phyloP scores from a whole-genome alignment of 345 rosid species.

The Lagerstroemia speciosa region DNA sequence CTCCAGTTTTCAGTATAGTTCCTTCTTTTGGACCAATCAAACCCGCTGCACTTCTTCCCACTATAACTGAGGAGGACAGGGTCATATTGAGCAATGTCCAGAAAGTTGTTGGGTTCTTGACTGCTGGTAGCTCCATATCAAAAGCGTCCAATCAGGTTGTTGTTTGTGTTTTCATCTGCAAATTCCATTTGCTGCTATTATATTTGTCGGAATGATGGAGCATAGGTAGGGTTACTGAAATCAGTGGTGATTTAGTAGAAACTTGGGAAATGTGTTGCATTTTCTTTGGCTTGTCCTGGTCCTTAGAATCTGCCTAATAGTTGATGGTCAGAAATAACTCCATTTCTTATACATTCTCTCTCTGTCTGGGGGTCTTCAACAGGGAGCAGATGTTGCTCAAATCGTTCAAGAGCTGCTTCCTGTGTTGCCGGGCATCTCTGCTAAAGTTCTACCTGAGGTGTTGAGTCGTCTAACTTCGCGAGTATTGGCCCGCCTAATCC shows the following conservation, averaged over 20 bases:
- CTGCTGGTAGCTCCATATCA: conserved; percentile 57
- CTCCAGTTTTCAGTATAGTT: conserved; percentile 76
- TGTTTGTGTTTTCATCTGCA: neutral
- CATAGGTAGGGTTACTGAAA: neutral
- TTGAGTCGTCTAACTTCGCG: conserved; percentile 67
- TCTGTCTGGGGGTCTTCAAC: conserved; percentile 7
- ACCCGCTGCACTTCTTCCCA: conserved; percentile 68
- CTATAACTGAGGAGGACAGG: conserved; percentile 76
- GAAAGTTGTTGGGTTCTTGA: conserved; percentile 67
- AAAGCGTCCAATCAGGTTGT: conserved; percentile 20
- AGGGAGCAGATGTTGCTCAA: conserved; percentile 47
- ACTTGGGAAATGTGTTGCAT: neutral
- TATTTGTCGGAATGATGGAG: neutral
- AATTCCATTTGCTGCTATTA: neutral
- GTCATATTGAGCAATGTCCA: conserved; percentile 64
- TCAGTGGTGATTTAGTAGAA: neutral
- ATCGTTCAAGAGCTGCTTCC: conserved; percentile 62
- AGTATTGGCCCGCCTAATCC: conserved; percentile 59
- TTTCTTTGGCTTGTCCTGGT: neutral
- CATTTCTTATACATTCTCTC: neutral
- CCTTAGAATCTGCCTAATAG: neutral
- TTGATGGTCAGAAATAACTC: neutral
- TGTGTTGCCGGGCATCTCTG: conserved; percentile 73
- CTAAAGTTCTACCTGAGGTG: conserved; percentile 63
- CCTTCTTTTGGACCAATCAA: conserved; percentile 66